Conservation (phyloP, 345 rosid genomes). For the Mallotus nudiflorus region DNA sequence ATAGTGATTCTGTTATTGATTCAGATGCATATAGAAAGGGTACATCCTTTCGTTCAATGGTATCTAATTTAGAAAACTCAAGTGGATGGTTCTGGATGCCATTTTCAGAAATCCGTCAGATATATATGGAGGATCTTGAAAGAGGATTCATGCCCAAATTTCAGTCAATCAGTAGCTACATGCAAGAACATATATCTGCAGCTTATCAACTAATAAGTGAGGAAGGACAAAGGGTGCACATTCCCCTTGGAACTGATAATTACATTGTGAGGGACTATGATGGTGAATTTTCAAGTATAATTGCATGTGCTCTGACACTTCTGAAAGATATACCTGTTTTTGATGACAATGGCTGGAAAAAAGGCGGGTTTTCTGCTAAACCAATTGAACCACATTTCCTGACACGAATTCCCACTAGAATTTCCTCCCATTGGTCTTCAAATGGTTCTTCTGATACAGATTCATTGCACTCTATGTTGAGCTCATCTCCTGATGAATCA, state of each 20-base stretch:
- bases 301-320: constrained; percentile 80
- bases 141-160: constrained; percentile 57
- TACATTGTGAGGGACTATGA: constrained; percentile 78
- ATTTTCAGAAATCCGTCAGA: constrained; percentile 61
- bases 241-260: constrained; percentile 53
- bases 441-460: constrained; percentile 59
- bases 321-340: constrained; percentile 40
- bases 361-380: constrained; percentile 27
- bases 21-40: constrained; percentile 30
- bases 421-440: constrained; percentile 54
- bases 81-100: constrained; percentile 88
- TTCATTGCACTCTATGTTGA: constrained; percentile 35
- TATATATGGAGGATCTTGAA: constrained; percentile 52
- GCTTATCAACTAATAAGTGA: constrained; percentile 59
- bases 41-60: constrained; percentile 36
- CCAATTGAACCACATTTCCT: constrained; percentile 31
- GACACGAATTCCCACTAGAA: constrained; percentile 39
- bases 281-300: constrained; percentile 86
- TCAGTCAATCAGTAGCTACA: constrained; percentile 42
- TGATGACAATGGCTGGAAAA: constrained; percentile 37
- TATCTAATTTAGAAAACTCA: constrained; percentile 42
- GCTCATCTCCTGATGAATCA: constrained; percentile 50
- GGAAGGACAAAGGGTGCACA: constrained; percentile 74
- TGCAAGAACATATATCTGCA: constrained; percentile 43
- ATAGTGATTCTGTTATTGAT: constrained; percentile 22